These are phyloP conservation scores for Graphilbum fragrans DNA, from an alignment of 2,329 filamentous ascomycete species.

Conservation along the genomic window DNA sequence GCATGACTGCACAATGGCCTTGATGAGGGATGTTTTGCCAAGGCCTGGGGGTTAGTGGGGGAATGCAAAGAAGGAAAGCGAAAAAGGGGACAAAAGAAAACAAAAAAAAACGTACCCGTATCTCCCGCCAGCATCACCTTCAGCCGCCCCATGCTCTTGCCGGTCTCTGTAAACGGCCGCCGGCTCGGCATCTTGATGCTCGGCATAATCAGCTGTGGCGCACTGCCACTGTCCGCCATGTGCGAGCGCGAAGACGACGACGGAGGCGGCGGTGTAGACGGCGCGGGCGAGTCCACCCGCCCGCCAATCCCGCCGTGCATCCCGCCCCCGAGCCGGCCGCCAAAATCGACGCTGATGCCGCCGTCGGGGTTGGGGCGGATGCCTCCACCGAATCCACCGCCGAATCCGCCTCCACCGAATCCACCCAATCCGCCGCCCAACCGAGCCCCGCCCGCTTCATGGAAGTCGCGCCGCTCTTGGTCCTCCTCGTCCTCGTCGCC, in stretches of 20 bases:
- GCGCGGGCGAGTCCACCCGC: neutral
- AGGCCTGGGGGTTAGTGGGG: too few species aligned
- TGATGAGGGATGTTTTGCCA: constrained; percentile 84
- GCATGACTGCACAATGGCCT: constrained; percentile 74
- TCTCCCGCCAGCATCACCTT: constrained; percentile 82
- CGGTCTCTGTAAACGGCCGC: constrained; percentile 78
- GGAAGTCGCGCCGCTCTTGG: constrained; percentile 17
- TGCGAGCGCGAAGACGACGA: neutral
- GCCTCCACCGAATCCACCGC: neutral
- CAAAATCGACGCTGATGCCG: neutral
- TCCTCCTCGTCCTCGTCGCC: constrained; percentile 23
- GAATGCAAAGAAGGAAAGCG: constrained; percentile 1
- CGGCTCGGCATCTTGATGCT: constrained; percentile 84
- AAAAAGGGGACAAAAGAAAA: constrained; percentile 1
- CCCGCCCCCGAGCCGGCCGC: neutral
- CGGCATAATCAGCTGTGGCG: constrained; percentile 91
- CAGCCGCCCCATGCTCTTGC: constrained; percentile 71
- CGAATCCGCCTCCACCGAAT: neutral
- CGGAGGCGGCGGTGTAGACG: neutral
- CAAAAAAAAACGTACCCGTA: constrained; percentile 39
- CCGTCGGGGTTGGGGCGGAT: neutral
- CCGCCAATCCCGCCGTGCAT: neutral
- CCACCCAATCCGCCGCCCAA: neutral
- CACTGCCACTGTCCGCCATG: constrained; percentile 35
- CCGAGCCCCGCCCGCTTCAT: neutral